Evolutionary conservation across 1,284 basidiomycete genomes (phyloP).

Genomic region (Microbotryum violaceum): DNA sequence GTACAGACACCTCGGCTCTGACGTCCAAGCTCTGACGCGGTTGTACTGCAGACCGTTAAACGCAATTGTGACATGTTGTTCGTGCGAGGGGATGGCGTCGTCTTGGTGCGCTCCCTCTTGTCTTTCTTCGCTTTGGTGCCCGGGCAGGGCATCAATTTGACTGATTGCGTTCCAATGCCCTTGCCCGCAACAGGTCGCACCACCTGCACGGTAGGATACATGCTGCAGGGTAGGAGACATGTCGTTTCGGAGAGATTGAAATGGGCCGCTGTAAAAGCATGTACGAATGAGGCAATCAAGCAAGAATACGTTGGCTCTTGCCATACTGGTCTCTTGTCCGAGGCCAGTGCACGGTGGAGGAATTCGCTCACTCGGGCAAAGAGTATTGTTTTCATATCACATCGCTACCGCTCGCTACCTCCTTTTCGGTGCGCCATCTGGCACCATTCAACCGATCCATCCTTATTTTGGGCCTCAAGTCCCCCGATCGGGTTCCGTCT

Average conservation of each 20-base stretch:
- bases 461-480: conserved; percentile 16
- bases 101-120: conserved; percentile 19
- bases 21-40: background rate
- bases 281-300: too few species aligned
- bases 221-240: conserved; percentile 8
- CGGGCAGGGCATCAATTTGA: background rate
- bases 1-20: background rate
- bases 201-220: conserved; percentile 19
- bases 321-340: background rate
- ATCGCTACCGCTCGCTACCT: conserved; percentile 29
- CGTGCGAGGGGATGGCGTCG: conserved; percentile 77
- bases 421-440: conserved; percentile 26
- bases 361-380: background rate
- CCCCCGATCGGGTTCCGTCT: background rate
- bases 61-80: conserved; percentile 97
- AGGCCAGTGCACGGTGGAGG: too few species aligned
- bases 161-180: background rate
- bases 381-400: conserved; percentile 12
- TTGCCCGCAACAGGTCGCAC: conserved; percentile 21
- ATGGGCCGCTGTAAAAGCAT: background rate
- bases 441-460: conserved; percentile 21
- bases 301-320: background rate
- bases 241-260: background rate
- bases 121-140: background rate
- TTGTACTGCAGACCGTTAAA: conserved; percentile 64